Base-by-base conservation (phyloP, 495 filamentous ascomycete species). In the Trichoderma virens region DNA sequence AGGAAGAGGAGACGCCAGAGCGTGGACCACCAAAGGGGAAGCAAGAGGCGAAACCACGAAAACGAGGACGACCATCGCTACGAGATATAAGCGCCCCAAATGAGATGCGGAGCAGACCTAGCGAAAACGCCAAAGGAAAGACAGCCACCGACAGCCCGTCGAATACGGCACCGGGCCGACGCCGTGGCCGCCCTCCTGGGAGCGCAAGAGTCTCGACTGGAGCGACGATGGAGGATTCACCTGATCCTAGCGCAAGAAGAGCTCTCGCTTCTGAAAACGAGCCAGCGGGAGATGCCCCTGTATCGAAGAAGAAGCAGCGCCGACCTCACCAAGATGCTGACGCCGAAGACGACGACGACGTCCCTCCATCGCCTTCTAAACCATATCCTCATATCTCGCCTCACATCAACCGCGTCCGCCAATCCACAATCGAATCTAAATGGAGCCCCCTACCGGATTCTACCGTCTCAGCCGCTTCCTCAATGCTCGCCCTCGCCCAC, bases 381-480 rank as follows among this genome's bases (percentile, higher is more conserved):
- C 71, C 70, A 27, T 78, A 78, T 63, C 71, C 71, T 28, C 75
- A 79, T 51, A 70, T 82, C 25, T 63, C 72, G 7, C 66, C 78
- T n/a, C 74, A 68, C 51, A 75, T 76, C 7, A 76, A 73, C 45
- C 69, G 71, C 16, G 73, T 82, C 23, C 71, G 75, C 18, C 77
- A 72, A 27, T 67, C 78, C 13, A 72, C 75, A 54, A 77, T 82
- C 66, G 65, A 75, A 28, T 66, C 75, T n/a, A 80, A 79, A 64
- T 82, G 79, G 79, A 68, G 69, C 13, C 65, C 76, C 8, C 76
- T 82, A 20, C 72, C 76, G 7, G 56, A 66, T 0, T 67, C 73
- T 16, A 74, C 79, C 54, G 65, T 81, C 60, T 54, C 68, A 20
- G 73, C 72, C 59, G 67, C 80, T 18, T 65, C 74, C n/a, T 41